Evolutionary conservation across 1,284 basidiomycete species (phyloP), one percentile per base, ranked within the genome.

Genomic region (Peniophora sp.): DNA sequence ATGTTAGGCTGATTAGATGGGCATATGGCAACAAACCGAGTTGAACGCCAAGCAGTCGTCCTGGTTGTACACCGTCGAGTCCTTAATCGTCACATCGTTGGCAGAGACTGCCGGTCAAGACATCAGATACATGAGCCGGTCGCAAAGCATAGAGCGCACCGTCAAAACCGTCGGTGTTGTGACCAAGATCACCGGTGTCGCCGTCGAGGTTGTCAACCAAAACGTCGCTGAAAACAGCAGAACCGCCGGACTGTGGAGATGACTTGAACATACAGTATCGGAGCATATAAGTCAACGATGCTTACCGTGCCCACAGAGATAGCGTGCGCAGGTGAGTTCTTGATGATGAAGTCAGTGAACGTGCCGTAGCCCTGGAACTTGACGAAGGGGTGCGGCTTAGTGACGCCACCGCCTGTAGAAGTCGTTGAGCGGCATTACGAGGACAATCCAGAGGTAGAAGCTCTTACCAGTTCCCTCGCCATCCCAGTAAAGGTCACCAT

Each of bases 1-100:
- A 32, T 32, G 27, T 12, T n/a, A n/a, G n/a, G n/a, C n/a, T n/a
- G n/a, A n/a, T n/a, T n/a, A n/a, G n/a, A n/a, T n/a, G n/a, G n/a
- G n/a, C n/a, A n/a, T n/a, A n/a, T n/a, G n/a, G n/a, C n/a, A 32
- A 32, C 27, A 6, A 12, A 32, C 27, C 27, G 27, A 63, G 61
- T 80, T 82, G 59, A 84, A 78, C 11, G 82, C 78, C 32, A 84
- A 61, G 55, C 82, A 84, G 58, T 85, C 81, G 53, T 85, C 81
- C 69, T 83, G 63, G 53, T 65, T 65, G 52, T 54, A 55, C 43
- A 63, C 55, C n/a, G 56, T 50, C 32, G 54, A 60, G 54, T 74
- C 66, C 27, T 70, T 59, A 50, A 80, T 75, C 10, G 67, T 66
- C 43, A 83, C 48, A 51, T 77, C 57, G 1, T 62, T 68, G 3